phyloP scores from a whole-genome alignment of 179 eudicot genomes.

The Sideroxylon spinosum region DNA sequence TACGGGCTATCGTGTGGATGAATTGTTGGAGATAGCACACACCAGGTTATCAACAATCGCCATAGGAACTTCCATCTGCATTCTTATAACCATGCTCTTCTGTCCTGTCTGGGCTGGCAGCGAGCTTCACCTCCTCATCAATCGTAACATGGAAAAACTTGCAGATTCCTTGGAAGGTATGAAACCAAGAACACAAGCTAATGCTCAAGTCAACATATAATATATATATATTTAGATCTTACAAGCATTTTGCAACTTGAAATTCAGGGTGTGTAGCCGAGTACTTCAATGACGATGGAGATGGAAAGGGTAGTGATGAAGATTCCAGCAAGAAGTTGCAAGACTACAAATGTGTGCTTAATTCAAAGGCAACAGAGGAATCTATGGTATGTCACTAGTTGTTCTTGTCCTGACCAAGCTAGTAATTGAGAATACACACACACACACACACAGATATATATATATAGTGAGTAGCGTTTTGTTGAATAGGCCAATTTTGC shows the following conservation, averaged over 20 bases:
- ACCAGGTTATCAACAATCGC: conserved; percentile 47
- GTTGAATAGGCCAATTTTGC: conserved; percentile 62
- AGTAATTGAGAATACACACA: neutral
- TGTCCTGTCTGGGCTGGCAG: conserved; percentile 66
- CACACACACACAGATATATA: too few relatives aligned
- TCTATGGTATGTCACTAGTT: conserved; percentile 41
- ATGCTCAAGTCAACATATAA: neutral
- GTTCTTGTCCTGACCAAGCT: neutral
- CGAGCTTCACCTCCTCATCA: conserved; percentile 46
- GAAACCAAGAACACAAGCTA: neutral
- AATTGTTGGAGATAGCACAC: conserved; percentile 48
- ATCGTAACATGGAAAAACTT: conserved; percentile 49
- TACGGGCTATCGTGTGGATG: conserved; percentile 39
- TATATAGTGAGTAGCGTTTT: neutral
- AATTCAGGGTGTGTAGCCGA: conserved; percentile 31
- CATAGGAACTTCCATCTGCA: conserved; percentile 45
- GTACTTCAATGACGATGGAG: conserved; percentile 22
- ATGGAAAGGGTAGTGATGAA: neutral
- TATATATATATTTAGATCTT: neutral
- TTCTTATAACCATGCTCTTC: conserved; percentile 33
- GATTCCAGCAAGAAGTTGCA: conserved; percentile 12
- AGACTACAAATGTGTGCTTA: conserved; percentile 37
- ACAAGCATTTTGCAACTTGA: neutral
- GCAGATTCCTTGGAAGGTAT: conserved; percentile 56
- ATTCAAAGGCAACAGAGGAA: conserved; percentile 62